Conservation (phyloP, 192 early-diverging fungal species). For the Gamsiella multidivaricata region DNA sequence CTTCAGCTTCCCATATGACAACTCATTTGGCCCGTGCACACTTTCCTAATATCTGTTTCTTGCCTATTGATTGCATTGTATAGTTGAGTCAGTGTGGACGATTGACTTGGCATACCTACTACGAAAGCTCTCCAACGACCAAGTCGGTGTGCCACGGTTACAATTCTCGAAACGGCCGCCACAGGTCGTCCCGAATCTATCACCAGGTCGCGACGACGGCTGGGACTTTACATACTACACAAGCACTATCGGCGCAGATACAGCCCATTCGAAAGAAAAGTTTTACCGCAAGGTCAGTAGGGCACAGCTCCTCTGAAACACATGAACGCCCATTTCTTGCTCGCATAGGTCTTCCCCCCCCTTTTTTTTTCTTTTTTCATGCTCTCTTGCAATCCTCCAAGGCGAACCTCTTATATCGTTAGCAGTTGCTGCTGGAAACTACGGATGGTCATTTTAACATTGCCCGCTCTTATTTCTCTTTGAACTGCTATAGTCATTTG, state of each 20-base stretch:
- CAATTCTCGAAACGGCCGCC: constrained; percentile 12
- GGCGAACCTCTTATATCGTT: too few relatives aligned
- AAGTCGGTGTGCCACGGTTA: constrained; percentile 56
- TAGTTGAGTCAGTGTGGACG: constrained; percentile 84
- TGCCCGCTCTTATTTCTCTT: not conserved
- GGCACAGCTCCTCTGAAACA: too few relatives aligned
- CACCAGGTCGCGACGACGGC: constrained; percentile 37
- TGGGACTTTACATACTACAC: constrained; percentile 95
- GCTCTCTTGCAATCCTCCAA: too few relatives aligned
- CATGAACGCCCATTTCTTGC: not conserved
- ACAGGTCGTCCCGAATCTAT: constrained; percentile 26
- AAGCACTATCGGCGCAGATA: constrained; percentile 83
- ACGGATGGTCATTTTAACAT: not conserved
- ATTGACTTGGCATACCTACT: constrained; percentile 89
- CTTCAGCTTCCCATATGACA: too few relatives aligned
- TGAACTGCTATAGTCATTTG: constrained; percentile 60
- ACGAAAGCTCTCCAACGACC: constrained; percentile 59
- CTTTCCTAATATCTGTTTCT: not conserved
- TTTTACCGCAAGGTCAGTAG: constrained; percentile 70
- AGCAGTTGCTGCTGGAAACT: too few relatives aligned
- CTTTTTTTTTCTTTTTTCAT: not conserved
- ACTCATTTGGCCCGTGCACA: constrained; percentile 1
- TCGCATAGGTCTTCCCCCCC: not conserved
- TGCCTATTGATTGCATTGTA: not conserved
- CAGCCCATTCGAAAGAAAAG: constrained; percentile 69